phyloP scores from a whole-genome alignment of 2,329 filamentous ascomycete species.

The Sclerotinia sclerotiorum region DNA sequence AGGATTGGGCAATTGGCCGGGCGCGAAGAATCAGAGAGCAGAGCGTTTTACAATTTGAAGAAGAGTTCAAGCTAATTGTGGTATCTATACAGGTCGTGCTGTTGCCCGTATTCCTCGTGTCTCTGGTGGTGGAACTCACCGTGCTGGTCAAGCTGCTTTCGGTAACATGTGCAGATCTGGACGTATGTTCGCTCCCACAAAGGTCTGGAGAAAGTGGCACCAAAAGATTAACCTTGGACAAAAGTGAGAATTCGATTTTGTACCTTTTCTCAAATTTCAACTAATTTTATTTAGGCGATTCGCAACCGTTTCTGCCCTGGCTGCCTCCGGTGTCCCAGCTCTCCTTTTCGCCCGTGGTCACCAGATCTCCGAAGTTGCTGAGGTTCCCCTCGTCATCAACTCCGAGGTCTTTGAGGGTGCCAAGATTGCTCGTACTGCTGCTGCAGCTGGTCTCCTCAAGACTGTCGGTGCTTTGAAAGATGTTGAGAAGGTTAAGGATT shows the following conservation, averaged over 20 bases:
- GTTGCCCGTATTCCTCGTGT: conserved; percentile 99
- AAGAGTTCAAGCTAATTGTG: conserved; percentile 29
- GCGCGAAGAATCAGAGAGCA: not conserved
- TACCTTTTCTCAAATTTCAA: conserved; percentile 29
- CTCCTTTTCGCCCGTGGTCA: conserved; percentile 97
- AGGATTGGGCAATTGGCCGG: conserved; percentile 3
- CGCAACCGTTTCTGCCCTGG: conserved; percentile 94
- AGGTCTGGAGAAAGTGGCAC: conserved; percentile 99
- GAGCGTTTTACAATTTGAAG: not conserved
- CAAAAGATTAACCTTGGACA: conserved; percentile 99
- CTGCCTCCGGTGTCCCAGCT: conserved; percentile 91
- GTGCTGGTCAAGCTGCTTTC: conserved; percentile 99
- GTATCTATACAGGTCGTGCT: conserved; percentile 71
- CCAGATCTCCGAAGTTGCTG: conserved; percentile 86
- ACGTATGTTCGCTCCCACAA: conserved; percentile 99
- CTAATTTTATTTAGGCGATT: conserved; percentile 66
- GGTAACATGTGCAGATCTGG: conserved; percentile 99
- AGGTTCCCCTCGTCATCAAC: conserved; percentile 96
- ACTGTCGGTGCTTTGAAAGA: conserved; percentile 87
- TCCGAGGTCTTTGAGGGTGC: conserved; percentile 81
- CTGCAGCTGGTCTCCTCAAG: conserved; percentile 83
- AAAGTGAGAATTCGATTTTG: conserved; percentile 60
- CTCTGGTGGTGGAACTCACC: conserved; percentile 99
- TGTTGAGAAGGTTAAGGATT: conserved; percentile 92
- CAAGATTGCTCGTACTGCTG: conserved; percentile 83